phyloP scores from a whole-genome alignment of 192 early-diverging fungal species.

The Podila minutissima region DNA sequence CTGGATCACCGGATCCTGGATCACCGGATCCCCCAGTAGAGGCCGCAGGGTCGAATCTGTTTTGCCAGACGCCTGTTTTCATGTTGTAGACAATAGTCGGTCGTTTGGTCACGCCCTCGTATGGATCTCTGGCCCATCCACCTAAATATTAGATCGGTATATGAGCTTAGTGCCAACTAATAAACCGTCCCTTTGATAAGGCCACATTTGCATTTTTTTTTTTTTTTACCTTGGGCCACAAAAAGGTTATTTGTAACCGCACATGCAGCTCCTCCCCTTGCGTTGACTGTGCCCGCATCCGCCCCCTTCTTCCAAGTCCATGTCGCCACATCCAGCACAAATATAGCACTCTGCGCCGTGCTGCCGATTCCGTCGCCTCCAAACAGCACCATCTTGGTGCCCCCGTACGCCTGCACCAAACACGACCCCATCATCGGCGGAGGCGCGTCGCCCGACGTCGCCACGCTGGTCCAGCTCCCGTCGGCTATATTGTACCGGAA shows the following conservation, averaged over 20 bases:
- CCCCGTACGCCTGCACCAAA: background rate
- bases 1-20: background rate
- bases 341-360: background rate
- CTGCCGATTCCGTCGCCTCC: background rate
- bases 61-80: background rate
- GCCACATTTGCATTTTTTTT: too few species aligned
- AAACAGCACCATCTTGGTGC: slow-evolving; percentile 4
- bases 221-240: background rate
- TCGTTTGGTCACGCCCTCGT: background rate
- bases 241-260: background rate
- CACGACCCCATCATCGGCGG: background rate
- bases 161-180: too few species aligned
- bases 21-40: background rate
- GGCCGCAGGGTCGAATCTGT: background rate
- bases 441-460: background rate
- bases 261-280: background rate
- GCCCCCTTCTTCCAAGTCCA: background rate
- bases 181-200: too few species aligned
- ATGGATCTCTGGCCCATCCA: background rate
- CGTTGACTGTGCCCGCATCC: background rate
- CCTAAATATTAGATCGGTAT: background rate
- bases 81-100: background rate
- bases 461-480: background rate
- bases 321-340: background rate
- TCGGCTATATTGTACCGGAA: background rate